These are phyloP conservation scores for Sugiyamaella boreocaroliniensis DNA, from an alignment of 805 yeast species.

Conservation along the genomic window DNA sequence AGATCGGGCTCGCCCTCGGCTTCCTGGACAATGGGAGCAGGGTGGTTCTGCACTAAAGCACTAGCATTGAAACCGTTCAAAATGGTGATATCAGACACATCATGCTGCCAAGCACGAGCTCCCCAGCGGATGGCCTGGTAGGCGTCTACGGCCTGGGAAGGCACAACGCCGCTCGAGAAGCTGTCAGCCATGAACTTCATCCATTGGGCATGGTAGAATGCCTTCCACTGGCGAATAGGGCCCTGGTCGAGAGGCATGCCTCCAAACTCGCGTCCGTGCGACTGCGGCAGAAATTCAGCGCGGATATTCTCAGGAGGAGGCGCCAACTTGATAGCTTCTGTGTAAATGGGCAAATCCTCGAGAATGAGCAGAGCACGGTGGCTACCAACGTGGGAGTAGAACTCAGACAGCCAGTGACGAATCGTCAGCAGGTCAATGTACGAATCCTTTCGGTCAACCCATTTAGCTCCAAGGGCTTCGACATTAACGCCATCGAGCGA, in stretches of 20 bases:
- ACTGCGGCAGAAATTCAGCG: constrained; percentile 6
- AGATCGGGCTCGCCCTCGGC: constrained; percentile 1
- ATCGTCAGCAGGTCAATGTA: constrained; percentile 8
- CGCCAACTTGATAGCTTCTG: constrained; percentile 8
- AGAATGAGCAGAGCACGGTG: constrained; percentile 5
- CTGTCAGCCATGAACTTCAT: constrained; percentile 2
- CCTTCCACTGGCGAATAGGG: constrained; percentile 6
- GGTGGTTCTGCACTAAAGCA: constrained; percentile 1
- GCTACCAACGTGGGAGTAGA: constrained; percentile 2
- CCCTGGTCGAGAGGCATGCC: constrained; percentile 11
- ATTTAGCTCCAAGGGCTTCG: constrained; percentile 1
- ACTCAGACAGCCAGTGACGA: constrained; percentile 11
- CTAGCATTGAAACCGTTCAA: constrained; percentile 1
- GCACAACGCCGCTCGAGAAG: constrained; percentile 1
- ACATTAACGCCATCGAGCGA: constrained; percentile 7
- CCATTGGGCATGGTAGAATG: constrained; percentile 8
- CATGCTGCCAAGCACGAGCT: constrained; percentile 9
- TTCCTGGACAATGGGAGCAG: neutral
- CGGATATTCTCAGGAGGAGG: constrained; percentile 9
- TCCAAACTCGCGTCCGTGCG: constrained; percentile 7
- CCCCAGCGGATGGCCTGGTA: constrained; percentile 9
- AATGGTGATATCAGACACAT: constrained; percentile 1
- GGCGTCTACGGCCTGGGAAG: constrained; percentile 4
- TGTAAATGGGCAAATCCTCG: constrained; percentile 5
- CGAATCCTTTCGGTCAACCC: constrained; percentile 5